Evolutionary conservation across 1,284 basidiomycete genomes (phyloP), one percentile per base, ranked within the genome.

Genomic region (Mrakiaceae sp.): DNA sequence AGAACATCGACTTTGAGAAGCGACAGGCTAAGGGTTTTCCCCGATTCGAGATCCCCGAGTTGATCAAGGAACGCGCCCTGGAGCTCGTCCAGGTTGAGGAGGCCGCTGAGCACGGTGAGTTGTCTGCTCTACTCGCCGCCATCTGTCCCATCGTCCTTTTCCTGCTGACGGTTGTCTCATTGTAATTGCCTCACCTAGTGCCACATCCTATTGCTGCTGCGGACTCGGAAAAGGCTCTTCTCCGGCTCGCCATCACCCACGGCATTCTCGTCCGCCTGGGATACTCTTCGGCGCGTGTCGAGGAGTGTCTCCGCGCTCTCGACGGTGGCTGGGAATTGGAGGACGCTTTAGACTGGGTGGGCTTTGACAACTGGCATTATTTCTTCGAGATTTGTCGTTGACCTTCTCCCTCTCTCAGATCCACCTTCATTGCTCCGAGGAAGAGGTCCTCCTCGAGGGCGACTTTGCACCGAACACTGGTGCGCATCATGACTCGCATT

Each of bases 311-410:
- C 12, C 76, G 75, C 62, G 75, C 77, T 27, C 84, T 87, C 47
- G 75, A 80, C 47, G 83, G 76, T 2, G 72, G 84, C 0, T 78
- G 89, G 16, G 89, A 93, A 6, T 79, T 96, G 52, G 92, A 97
- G 27, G 89, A 94, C 64, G 92, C 89, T n/a, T 81, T 90, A 64
- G 88, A 92, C 71, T 96, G 92, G 91, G 92, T 94, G 70, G 2
- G 40, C 4, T 12, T 2, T 8, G 14, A 14, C 47, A 16, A 40
- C 48, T 60, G 63, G 47, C 16, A 12, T n/a, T 7, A 39, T 10
- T 0, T 56, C 10, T 59, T 47, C 39, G 40, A 58, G 52, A 55
- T 64, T 14, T n/a, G 49, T 61, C 47, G 68, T 60, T 65, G 66
- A 55, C 70, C 27, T 27, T 27, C 27, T 27, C 27, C 40, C 47